Evolutionary conservation across 1,139 yeast genomes (phyloP), one percentile per base, ranked within the genome.

Genomic region (Diutina siamensis): DNA sequence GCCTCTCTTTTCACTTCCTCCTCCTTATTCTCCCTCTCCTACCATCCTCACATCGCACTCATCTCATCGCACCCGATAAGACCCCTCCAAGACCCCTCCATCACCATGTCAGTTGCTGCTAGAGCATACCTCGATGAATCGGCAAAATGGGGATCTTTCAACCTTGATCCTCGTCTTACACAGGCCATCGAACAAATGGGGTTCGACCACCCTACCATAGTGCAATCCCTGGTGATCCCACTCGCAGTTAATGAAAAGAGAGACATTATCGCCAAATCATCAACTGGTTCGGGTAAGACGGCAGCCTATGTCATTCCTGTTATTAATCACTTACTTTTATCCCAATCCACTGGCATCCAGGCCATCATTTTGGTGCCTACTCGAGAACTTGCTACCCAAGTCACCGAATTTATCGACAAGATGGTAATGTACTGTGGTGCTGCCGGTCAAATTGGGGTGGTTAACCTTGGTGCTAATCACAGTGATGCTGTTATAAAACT

Each of bases 201-300:
- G 3, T 88, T 80, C 64, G 76, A 73, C 49, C 80, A 81, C 57
- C 97, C 97, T 10, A 94, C 97, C 1, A 72, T 86, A 49, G 83
- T 92, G 46, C 98, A 92, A 65, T 78, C 94, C 7, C 82, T 80
- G 61, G 87, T 95, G n/a, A 86, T 92, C 49, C 96, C 95, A 31
- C 67, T 92, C 47, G 96, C 97, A 1, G 64, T 92, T 47, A 85
- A 86, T 53, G 94, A 85, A 53, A 83, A 81, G 56, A 78, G 88
- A 63, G 95, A 87, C 59, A 81, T 87, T 52, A 82, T 87, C 35
- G 95, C 95, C 28, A 78, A 84, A 56, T 95, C 96, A 17, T 78
- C 84, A 35, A 87, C 96, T 1, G 96, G 96, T 7, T 83, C 94
- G 2, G 96, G 96, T 52, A 87, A 87, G 60, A 87, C 96, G 0